These are phyloP conservation scores for Helminthosporium solani DNA, from an alignment of 2,329 filamentous ascomycete genomes.

Conservation along the genomic window DNA sequence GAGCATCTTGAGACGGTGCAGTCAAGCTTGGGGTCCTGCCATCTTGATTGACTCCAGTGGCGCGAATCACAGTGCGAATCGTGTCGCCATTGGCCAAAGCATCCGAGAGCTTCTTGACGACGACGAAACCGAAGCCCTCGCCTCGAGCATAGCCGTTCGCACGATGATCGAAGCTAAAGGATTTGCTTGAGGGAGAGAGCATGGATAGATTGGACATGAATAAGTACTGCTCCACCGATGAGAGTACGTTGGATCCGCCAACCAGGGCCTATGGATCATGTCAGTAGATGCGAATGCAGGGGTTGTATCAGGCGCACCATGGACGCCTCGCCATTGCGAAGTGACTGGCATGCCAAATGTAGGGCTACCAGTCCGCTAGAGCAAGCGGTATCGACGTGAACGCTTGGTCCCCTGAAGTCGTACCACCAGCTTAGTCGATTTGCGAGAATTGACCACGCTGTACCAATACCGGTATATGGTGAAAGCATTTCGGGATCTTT, in stretches of 20 bases:
- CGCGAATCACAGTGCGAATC: slow-evolving; percentile 27
- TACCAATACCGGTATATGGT: slow-evolving; percentile 5
- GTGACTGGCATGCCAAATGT: slow-evolving; percentile 15
- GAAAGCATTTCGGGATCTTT: background rate
- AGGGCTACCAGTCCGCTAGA: slow-evolving; percentile 18
- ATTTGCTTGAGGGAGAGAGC: slow-evolving; percentile 17
- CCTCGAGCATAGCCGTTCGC: slow-evolving; percentile 65
- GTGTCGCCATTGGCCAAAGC: slow-evolving; percentile 41
- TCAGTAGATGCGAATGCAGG: background rate
- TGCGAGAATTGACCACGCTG: slow-evolving; percentile 26
- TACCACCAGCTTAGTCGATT: slow-evolving; percentile 23
- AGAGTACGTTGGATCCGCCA: slow-evolving; percentile 8
- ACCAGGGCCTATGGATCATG: slow-evolving; percentile 5
- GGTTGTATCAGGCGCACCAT: slow-evolving; percentile 1
- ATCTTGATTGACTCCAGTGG: slow-evolving; percentile 20
- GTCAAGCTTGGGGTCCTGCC: slow-evolving; percentile 14
- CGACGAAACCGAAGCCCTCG: slow-evolving; percentile 52
- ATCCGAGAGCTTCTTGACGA: slow-evolving; percentile 43
- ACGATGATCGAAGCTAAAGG: slow-evolving; percentile 46
- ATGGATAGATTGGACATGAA: slow-evolving; percentile 6
- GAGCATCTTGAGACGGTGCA: slow-evolving; percentile 46
- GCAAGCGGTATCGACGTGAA: slow-evolving; percentile 25
- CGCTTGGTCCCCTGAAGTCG: slow-evolving; percentile 20
- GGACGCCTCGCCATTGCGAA: slow-evolving; percentile 1
- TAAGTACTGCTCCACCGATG: slow-evolving; percentile 1